A percentile compares a stretch with the other conserved stretches of the same genome.
These are phyloP conservation scores for Pelagomonas calceolata DNA, from an alignment of 108 stramenopile genomes.

Conservation along the genomic window DNA sequence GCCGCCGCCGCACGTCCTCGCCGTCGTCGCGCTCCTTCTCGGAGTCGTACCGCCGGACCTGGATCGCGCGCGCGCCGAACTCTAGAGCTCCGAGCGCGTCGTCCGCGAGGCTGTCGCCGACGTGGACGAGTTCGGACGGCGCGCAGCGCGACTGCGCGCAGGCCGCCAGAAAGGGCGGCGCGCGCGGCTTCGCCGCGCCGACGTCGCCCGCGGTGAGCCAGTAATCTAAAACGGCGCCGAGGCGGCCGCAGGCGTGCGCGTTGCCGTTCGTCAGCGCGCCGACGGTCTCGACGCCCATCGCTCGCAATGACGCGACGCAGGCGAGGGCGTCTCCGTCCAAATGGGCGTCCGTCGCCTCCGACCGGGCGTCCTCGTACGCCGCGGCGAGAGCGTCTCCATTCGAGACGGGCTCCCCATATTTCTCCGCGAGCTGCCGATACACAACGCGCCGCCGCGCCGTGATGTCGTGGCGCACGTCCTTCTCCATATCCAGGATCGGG, in stretches of 20 bases:
- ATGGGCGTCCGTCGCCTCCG: background rate
- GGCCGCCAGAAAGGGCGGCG: background rate
- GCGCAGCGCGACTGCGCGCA: background rate
- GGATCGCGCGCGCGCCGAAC: background rate
- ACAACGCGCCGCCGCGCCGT: background rate
- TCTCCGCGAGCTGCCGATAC: background rate
- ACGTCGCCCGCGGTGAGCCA: background rate
- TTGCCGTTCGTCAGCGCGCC: slow-evolving; percentile 6
- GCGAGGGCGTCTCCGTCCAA: background rate
- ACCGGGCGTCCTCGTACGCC: background rate
- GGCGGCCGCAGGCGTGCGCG: background rate
- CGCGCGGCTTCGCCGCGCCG: background rate
- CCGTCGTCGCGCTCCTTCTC: background rate
- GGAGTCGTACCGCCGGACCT: background rate
- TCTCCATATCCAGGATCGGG: background rate
- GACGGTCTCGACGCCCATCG: background rate
- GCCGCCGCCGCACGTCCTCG: background rate
- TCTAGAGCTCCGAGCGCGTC: background rate
- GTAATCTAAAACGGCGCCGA: background rate
- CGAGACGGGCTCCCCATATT: background rate
- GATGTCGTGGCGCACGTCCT: background rate
- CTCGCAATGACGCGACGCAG: background rate
- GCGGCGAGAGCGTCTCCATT: background rate
- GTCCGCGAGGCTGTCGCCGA: background rate
- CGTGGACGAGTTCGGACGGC: background rate